Evolutionary conservation across 345 rosid genomes (phyloP).

Genomic region (Acer negundo): DNA sequence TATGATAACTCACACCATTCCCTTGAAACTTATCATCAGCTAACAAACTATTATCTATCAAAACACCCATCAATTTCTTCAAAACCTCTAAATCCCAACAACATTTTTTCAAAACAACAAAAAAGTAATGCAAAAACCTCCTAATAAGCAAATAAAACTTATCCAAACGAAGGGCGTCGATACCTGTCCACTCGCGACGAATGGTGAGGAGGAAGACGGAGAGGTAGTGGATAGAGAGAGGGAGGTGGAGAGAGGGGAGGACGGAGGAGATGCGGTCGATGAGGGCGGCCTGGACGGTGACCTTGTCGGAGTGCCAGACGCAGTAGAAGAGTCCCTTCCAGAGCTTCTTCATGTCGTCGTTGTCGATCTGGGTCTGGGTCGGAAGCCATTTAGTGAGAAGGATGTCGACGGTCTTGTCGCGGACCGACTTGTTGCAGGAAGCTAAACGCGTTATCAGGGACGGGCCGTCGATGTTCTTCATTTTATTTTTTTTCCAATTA

Average conservation of each 20-base stretch:
- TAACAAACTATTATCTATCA: slow-evolving; percentile 52
- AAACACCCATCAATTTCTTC: slow-evolving; percentile 41
- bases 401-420: slow-evolving; percentile 57
- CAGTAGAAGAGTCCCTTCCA: slow-evolving; percentile 99
- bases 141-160: slow-evolving; percentile 88
- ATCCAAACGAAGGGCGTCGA: slow-evolving; percentile 80
- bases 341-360: slow-evolving; percentile 79
- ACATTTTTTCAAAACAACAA: slow-evolving; percentile 46
- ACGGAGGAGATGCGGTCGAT: slow-evolving; percentile 59
- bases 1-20: slow-evolving; percentile 81
- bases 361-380: slow-evolving; percentile 52
- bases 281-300: slow-evolving; percentile 63
- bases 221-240: slow-evolving; percentile 64
- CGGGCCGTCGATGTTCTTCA: slow-evolving; percentile 27
- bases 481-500: not conserved
- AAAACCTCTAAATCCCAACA: slow-evolving; percentile 68
- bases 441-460: slow-evolving; percentile 76
- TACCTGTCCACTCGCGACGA: slow-evolving; percentile 96
- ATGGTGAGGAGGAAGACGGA: slow-evolving; percentile 75
- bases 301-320: slow-evolving; percentile 94
- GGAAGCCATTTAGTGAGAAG: slow-evolving; percentile 79
- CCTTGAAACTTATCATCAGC: slow-evolving; percentile 62
- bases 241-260: slow-evolving; percentile 48
- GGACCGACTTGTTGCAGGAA: slow-evolving; percentile 59
- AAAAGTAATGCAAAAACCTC: slow-evolving; percentile 55